Conservation (phyloP, 2,329 filamentous ascomycete genomes). For the Metarhizium album region DNA sequence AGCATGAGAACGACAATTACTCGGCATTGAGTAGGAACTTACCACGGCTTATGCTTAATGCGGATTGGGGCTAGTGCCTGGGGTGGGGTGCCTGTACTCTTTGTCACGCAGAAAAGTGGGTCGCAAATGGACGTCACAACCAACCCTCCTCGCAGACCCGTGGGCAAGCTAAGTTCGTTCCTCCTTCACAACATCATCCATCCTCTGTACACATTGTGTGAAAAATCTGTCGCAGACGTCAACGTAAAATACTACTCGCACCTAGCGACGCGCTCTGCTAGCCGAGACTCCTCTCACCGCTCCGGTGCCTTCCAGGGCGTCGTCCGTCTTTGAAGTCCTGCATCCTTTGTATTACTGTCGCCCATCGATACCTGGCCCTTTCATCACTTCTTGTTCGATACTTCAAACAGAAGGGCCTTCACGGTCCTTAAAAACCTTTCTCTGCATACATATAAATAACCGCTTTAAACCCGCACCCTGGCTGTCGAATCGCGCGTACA, state of each 20-base stretch:
- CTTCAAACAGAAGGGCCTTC: not conserved
- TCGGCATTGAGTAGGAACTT: no score
- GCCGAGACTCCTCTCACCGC: not conserved
- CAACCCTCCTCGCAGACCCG: not conserved
- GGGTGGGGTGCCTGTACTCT: not conserved
- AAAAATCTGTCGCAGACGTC: not conserved
- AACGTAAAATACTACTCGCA: not conserved
- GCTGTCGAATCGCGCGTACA: not conserved
- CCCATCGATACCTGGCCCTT: not conserved
- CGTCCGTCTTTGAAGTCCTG: not conserved
- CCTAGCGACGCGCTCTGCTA: not conserved
- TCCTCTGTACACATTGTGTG: not conserved
- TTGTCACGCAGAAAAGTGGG: slow-evolving; percentile 3
- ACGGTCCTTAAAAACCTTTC: not conserved
- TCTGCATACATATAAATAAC: not conserved
- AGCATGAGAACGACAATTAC: not conserved
- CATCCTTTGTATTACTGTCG: not conserved
- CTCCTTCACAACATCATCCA: not conserved
- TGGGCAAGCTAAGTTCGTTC: not conserved
- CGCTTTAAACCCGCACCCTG: not conserved
- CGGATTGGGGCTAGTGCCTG: not conserved
- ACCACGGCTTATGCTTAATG: no score
- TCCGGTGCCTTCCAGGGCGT: not conserved
- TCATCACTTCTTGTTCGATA: not conserved
- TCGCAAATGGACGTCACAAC: slow-evolving; percentile 10